Percentiles rank a stretch among this genome's conserved stretches.
phyloP scores from a whole-genome alignment of 1,284 basidiomycete genomes.

The Entoloma clypeatum region DNA sequence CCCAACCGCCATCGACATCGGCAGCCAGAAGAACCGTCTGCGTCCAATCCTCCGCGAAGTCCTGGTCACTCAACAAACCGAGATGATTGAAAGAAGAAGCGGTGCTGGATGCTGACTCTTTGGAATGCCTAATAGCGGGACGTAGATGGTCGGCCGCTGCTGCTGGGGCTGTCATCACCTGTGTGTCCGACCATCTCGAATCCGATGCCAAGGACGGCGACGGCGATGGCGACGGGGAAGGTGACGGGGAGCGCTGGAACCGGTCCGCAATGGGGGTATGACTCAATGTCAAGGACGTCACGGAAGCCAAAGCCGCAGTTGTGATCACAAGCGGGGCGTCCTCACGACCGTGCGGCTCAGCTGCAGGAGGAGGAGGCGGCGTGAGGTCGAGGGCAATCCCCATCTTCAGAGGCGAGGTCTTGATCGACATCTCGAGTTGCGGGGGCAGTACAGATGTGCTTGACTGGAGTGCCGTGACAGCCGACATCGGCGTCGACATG shows the following conservation, averaged over 20 bases:
- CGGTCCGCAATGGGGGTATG: constrained; percentile 48
- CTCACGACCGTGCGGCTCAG: not conserved
- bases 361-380: constrained; percentile 20
- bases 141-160: constrained; percentile 8
- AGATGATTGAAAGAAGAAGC: constrained; percentile 41
- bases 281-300: constrained; percentile 5
- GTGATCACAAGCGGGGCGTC: not conserved
- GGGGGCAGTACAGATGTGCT: constrained; percentile 41
- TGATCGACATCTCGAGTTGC: constrained; percentile 48
- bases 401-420: constrained; percentile 42
- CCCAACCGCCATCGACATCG: constrained; percentile 31
- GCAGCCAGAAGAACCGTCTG: constrained; percentile 55
- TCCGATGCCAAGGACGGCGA: constrained; percentile 27
- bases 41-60: constrained; percentile 54
- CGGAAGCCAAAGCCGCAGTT: constrained; percentile 5
- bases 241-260: constrained; percentile 28
- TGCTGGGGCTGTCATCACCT: constrained; percentile 18
- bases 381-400: constrained; percentile 30
- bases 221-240: constrained; percentile 20
- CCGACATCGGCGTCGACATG: constrained; percentile 41
- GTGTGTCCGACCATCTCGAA: constrained; percentile 29
- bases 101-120: constrained; percentile 27
- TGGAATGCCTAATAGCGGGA: constrained; percentile 20
- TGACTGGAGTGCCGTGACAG: constrained; percentile 41
- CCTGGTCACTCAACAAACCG: constrained; percentile 39